Base-by-base conservation (phyloP, 768 basidiomycete species). In the Suillus tomentosus region DNA sequence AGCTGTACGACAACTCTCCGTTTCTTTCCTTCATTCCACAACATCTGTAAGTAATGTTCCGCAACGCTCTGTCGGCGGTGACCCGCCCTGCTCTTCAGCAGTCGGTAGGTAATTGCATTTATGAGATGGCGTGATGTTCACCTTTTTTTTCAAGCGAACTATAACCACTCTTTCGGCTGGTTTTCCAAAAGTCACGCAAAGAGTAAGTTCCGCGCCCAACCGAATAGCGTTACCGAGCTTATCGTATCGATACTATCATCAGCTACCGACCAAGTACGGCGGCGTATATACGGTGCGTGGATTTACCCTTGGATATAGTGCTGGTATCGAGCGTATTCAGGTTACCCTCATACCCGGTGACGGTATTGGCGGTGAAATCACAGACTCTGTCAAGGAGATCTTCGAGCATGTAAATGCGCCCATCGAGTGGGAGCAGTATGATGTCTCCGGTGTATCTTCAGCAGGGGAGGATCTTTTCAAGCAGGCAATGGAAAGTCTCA, bases 351-450 rank as follows among this genome's bases (percentile, higher is more conserved):
- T 99, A 70, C 96, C 96, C 53, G 97, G 97, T 69, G 97, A 99
- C 74, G 97, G 97, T 81, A 90, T 99, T 72, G 97, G 97, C 67
- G 86, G 87, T 72, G 97, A 99, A 81, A 94, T 99, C 74, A 94
- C 96, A 65, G 94, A 96, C 79, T 96, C 95, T 2, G 96, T 99
- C 69, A 99, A 99, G 81, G 96, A 99, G 79, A 96, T 99, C 74
- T 99, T 99, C 74, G 94, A 96, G 77, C 85, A 93, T 69, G 87
- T 95, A 75, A 99, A 99, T 74, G 97, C 96, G 39, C 97, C 97
- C 77, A 96, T 99, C 79, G 94, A 98, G 76, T 97, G 94, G 93
- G 96, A 98, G 73, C 95, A 98, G 77, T 98, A 96, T 80, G 87
- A 98, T 73, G 95, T 99, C 67, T 96, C 95, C 47, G 97, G 97